Base-by-base conservation (phyloP, 257 asterid genomes). In the Paraleonurus japonicus region DNA sequence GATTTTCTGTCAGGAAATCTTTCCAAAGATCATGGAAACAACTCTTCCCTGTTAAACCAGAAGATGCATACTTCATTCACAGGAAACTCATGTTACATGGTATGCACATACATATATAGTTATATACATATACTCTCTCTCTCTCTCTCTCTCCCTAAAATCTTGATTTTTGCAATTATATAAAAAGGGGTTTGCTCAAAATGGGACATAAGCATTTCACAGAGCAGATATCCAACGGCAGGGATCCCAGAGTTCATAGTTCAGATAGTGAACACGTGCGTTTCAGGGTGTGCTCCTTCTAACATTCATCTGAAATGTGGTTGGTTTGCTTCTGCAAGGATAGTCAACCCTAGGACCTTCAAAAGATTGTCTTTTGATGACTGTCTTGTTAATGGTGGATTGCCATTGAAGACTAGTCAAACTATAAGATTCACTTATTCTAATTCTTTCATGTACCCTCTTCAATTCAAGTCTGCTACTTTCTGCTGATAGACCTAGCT, bases 321-420 rank as follows among this genome's bases (percentile, higher is more conserved):
- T 4, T 86, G 90, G 92, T 89, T 89, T 80, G 89, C 92, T 43
- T 89, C 88, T 1, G 86, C 90, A 27, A 82, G 82, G 43, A 58
- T 82, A 24, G 89, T 89, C 22, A 85, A 85, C 73, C 92, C 96
- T 24, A 77, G 16, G 23, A 70, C 67, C 16, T 85, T 89, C 83
- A 86, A 80, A 60, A 83, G 96, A 39, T 7, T 89, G 1, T 61
- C 85, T 11, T 83, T 45, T 58, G 89, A 89, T 74, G 96, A 89
- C 33, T 89, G 96, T 50, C 73, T 89, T 64, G 82, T 89, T 4
- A 86, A 89, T 68, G 89, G 75, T 19, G 92, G 92, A 7, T 67
- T 26, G 27, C 87, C 90, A n/a, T 76, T 89, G 67, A 79, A 76
- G 80, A 76, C 65, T 32, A 80, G 85, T 37, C 89, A 80, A 33